Base-by-base conservation (phyloP, 2,329 filamentous ascomycete species). In the Ophiocordyceps sinensis region DNA sequence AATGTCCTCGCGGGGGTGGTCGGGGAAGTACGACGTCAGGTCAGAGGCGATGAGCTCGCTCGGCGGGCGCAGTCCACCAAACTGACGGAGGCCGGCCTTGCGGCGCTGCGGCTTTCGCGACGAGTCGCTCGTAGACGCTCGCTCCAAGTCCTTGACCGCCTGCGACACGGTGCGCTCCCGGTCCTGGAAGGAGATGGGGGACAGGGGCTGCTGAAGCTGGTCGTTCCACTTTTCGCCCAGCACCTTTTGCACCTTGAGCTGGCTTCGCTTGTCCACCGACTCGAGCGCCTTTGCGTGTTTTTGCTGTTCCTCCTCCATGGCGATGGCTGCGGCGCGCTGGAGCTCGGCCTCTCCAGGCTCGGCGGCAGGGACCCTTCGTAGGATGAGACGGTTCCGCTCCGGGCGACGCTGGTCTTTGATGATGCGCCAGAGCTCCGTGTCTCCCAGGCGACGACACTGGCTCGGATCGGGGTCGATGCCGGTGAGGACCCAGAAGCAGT, bases 41-140 rank as follows among this genome's bases (percentile, higher is more conserved):
- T 98, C 91, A 19, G 91, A 94, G 23, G 89, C 89, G 56, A 98
- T 98, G 57, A 98, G 75, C 66, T 98, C 91, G 64, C 89, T 96
- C 2, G 91, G 91, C 15, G 91, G 91, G 51, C 91, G 75, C 48
- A 91, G 79, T 29, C 89, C 89, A 53, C 93, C 91, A 62, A 96
- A 96, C 48, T 83, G 82, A 48, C 83, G 79, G 37, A 88, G 67
- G 26, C 77, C 68, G 28, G 62, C 66, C 53, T 76, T 77, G 44
- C 64, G 64, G 32, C 54, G 59, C 37, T 56, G 61, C 37, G 68
- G 64, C 37, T 67, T 59, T 19, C 58, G 54, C 9, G 63, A 54
- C 9, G 63, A 54, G n/a, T 71, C 69, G 39, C 60, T 61, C 5
- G 72, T 66, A 2, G 67, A 63, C 9, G 74, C 71, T 5, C 73